phyloP scores from a whole-genome alignment of 2,329 filamentous ascomycete species.

The Ceratocystis destructans region DNA sequence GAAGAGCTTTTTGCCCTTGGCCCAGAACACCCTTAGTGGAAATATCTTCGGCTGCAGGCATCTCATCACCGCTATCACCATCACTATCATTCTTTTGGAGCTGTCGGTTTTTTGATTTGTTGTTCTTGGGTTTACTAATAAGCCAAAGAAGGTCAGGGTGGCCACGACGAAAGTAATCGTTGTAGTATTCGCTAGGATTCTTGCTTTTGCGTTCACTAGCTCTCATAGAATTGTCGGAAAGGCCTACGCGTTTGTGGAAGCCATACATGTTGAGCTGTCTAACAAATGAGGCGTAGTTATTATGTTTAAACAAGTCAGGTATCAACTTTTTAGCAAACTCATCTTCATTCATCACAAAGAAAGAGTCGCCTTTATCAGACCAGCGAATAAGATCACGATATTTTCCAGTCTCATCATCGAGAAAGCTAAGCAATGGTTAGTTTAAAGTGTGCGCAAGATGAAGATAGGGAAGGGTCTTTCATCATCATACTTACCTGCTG shows the following conservation, averaged over 20 bases:
- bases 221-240: slow-evolving; percentile 95
- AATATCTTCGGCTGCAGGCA: slow-evolving; percentile 29
- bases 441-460: neutral
- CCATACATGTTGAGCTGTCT: slow-evolving; percentile 95
- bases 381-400: slow-evolving; percentile 93
- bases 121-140: slow-evolving; percentile 85
- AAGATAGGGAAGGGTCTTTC: no score
- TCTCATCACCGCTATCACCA: slow-evolving; percentile 52
- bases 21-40: slow-evolving; percentile 16
- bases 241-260: slow-evolving; percentile 86
- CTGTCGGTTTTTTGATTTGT: slow-evolving; percentile 46
- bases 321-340: slow-evolving; percentile 96
- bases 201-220: slow-evolving; percentile 96
- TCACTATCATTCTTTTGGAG: slow-evolving; percentile 54
- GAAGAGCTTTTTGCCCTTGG: slow-evolving; percentile 12
- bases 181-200: slow-evolving; percentile 94
- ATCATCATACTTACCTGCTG: slow-evolving; percentile 58
- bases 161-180: slow-evolving; percentile 88
- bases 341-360: slow-evolving; percentile 92
- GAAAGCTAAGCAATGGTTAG: slow-evolving; percentile 50
- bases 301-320: slow-evolving; percentile 97
- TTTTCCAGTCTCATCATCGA: slow-evolving; percentile 61
- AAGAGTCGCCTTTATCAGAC: slow-evolving; percentile 93
- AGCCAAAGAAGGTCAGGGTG: slow-evolving; percentile 89
- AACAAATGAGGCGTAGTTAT: slow-evolving; percentile 94